Evolutionary conservation across 2,329 filamentous ascomycete genomes (phyloP).

Genomic region (Eurotiales sp.): DNA sequence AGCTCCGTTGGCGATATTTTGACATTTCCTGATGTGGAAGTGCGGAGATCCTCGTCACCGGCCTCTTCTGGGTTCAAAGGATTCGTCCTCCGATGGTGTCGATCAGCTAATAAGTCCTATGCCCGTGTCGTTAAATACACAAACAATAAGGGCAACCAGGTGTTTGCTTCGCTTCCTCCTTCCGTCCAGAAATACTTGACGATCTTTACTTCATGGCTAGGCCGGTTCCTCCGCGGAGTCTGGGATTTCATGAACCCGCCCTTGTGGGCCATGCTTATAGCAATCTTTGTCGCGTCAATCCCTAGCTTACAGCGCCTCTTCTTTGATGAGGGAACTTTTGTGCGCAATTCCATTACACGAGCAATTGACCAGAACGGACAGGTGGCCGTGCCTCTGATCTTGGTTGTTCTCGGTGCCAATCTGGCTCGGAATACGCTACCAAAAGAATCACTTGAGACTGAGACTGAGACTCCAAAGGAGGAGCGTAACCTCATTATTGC

Average conservation of each 20-base stretch:
- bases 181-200: conserved; percentile 51
- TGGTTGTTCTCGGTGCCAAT: conserved; percentile 93
- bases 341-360: conserved; percentile 88
- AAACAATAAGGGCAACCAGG: conserved; percentile 20
- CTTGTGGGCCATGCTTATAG: conserved; percentile 91
- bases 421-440: conserved; percentile 86
- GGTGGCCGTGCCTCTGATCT: conserved; percentile 89
- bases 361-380: conserved; percentile 80
- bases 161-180: conserved; percentile 51
- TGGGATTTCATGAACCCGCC: conserved; percentile 99
- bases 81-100: conserved; percentile 25
- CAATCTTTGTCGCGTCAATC: conserved; percentile 86
- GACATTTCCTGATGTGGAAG: conserved; percentile 50
- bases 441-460: conserved; percentile 59
- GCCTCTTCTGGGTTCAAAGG: conserved; percentile 26
- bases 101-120: conserved; percentile 20
- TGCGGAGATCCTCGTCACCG: conserved; percentile 24
- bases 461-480: conserved; percentile 61
- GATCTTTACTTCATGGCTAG: conserved; percentile 36
- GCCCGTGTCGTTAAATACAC: conserved; percentile 20
- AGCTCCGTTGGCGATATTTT: conserved; percentile 54
- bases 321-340: conserved; percentile 82
- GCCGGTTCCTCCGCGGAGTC: conserved; percentile 61
- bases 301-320: conserved; percentile 78
- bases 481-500: conserved; percentile 79